Base-by-base conservation (phyloP, 2,329 filamentous ascomycete genomes). In the Hymenoscyphus repandus region DNA sequence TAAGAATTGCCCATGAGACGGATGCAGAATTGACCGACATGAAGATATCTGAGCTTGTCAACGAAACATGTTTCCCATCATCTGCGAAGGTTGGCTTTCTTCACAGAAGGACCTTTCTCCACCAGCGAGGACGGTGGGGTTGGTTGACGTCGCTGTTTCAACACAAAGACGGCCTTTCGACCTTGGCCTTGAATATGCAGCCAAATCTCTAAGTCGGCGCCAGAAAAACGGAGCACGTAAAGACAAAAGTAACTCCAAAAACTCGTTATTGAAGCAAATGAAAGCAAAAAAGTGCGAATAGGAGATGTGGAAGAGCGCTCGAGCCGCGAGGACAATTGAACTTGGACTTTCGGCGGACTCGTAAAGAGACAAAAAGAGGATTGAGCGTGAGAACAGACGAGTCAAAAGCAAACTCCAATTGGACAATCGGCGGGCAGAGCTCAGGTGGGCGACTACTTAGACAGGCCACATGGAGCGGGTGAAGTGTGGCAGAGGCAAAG, bases 41-140 rank as follows among this genome's bases (percentile, higher is more conserved):
- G 22, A 46, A 40, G 22, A 37, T 53, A 36, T 49, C 45, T 41
- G 46, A 49, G 40, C 38, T 44, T 31, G 43, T 53, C 49, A 53
- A 31, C 37, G 49, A 54, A 47, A 52, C 55, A 57, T 57, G 12
- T 38, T 48, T 33, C 18, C 33, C 13, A 4, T 13, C n/a, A 20
- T 40, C 38, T 5, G n/a, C 15, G 17, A 40, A 40, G 34, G 4
- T 37, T 13, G 12, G 10, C 15, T 17, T n/a, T n/a, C 34, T 27
- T 7, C 34, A 37, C 12, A 4, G 34, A 37, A 13, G 12, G 10
- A 37, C 12, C 15, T 17, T 37, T 17, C 12, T 13, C 15, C 34
- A 37, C 34, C 12, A 37, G 34, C 12, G 15, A 17, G 15, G 34
- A 13, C 34, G 10, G 34, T 10, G 34, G 34, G 34, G 34, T 37